These are phyloP conservation scores for Heterobasidion parviporum DNA, from an alignment of 1,284 basidiomycete species.

Conservation along the genomic window DNA sequence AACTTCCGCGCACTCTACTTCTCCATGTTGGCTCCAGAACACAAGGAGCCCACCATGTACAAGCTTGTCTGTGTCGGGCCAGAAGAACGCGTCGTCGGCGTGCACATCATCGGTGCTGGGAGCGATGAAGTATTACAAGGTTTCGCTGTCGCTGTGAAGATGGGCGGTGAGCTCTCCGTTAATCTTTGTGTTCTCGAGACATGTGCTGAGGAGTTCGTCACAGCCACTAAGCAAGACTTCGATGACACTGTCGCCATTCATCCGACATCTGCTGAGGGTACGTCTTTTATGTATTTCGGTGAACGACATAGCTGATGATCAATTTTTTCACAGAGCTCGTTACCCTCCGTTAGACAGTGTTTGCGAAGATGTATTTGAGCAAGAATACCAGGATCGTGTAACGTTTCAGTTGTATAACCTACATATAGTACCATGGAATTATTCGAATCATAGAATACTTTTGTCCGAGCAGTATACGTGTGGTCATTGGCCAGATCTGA, in stretches of 20 bases:
- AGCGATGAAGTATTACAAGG: constrained; percentile 93
- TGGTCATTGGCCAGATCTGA: too few species aligned
- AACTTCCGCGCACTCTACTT: constrained; percentile 84
- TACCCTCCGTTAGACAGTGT: constrained; percentile 23
- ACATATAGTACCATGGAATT: too few species aligned
- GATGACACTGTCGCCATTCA: constrained; percentile 92
- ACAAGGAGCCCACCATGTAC: constrained; percentile 91
- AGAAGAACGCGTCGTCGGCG: constrained; percentile 90
- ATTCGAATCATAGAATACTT: too few species aligned
- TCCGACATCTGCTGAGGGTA: constrained; percentile 73
- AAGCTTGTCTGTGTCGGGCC: constrained; percentile 84
- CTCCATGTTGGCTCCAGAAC: constrained; percentile 76
- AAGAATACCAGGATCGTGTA: background rate
- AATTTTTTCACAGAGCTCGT: constrained; percentile 27
- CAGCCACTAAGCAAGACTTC: constrained; percentile 72
- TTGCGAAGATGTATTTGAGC: background rate
- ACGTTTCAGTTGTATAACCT: background rate
- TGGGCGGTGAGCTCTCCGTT: constrained; percentile 41
- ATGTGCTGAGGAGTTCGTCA: constrained; percentile 13
- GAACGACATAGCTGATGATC: constrained; percentile 1
- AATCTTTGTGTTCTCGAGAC: background rate
- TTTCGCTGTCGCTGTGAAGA: constrained; percentile 92
- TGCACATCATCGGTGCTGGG: constrained; percentile 89
- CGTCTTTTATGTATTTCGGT: constrained; percentile 1
- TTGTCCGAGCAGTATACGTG: too few species aligned